Evolutionary conservation across 1,284 basidiomycete species (phyloP), one percentile per base, ranked within the genome.

Genomic region (Sphagnurus paluster): DNA sequence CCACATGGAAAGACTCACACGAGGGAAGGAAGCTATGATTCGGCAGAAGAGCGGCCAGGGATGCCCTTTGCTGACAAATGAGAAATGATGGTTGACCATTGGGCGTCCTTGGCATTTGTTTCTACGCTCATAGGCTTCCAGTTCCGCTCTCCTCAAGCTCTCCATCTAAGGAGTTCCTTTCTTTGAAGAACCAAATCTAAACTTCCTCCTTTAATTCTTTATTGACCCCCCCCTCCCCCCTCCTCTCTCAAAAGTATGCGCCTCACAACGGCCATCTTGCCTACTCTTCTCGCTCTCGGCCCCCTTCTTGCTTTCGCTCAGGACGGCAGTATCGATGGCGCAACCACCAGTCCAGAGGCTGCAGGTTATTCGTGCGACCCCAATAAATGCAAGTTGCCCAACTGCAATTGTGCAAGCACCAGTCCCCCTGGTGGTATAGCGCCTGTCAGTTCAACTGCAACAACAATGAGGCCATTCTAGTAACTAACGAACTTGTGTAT

Each of bases 341-440:
- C 78, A 5, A 74, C 71, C 2, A 72, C 68, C 21, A 77, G 72
- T 30, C 24, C 71, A 1, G 60, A 61, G 9, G 80, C 82, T 24
- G 76, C 82, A 1, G 80, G 80, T 3, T 90, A 90, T 61, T 80
- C 76, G 10, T 90, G 87, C 59, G 84, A 90, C 58, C 28, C 84
- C 1, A 67, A 63, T 16, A 70, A 72, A 41, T 90, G 87, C 70
- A 71, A 81, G 64, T 70, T 90, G 11, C 87, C 87, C 0, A 67
- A 70, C 42, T 90, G 87, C 64, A 74, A 80, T 54, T 90, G 87
- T 57, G 87, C 87, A 5, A 86, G 82, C 56, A 77, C 82, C 2
- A 77, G 69, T 50, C 83, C 85, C 4, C 87, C 87, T 10, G 87
- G 86, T 48, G 86, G 84, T 5, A 67, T 89, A 7, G 63, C 66